Conservation (phyloP, 495 filamentous ascomycete genomes). For the Penicillium dipodomyicola region DNA sequence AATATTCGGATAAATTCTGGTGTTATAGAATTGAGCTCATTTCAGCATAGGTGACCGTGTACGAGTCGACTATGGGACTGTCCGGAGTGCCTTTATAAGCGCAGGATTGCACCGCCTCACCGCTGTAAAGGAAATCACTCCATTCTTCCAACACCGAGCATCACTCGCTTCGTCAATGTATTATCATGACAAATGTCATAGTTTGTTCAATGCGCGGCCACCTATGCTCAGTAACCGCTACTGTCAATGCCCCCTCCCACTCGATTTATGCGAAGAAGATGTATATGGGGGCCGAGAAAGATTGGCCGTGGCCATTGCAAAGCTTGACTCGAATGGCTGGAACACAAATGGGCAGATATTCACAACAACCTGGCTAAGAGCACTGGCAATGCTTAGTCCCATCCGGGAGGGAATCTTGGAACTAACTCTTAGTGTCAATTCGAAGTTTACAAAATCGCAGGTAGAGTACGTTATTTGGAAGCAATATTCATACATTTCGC, state of each 20-base stretch:
- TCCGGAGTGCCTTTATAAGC: background rate
- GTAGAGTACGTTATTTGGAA: background rate
- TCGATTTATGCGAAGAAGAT: background rate
- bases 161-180: background rate
- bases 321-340: background rate
- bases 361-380: background rate
- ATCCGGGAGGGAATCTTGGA: background rate
- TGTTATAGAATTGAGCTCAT: background rate
- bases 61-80: slow-evolving; percentile 1
- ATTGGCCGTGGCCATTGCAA: background rate
- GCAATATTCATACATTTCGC: background rate
- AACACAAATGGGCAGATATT: background rate
- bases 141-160: background rate
- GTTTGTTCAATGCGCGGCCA: background rate
- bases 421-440: background rate
- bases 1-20: background rate
- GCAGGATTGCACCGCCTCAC: background rate
- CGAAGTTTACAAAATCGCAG: background rate
- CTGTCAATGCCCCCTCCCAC: background rate
- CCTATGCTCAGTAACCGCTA: background rate
- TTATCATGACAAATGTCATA: background rate
- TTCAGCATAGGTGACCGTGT: background rate
- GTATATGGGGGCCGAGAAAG: background rate
- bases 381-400: background rate
- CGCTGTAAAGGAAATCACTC: background rate